phyloP scores from a whole-genome alignment of 768 basidiomycete genomes.

The Rickenella mellea region DNA sequence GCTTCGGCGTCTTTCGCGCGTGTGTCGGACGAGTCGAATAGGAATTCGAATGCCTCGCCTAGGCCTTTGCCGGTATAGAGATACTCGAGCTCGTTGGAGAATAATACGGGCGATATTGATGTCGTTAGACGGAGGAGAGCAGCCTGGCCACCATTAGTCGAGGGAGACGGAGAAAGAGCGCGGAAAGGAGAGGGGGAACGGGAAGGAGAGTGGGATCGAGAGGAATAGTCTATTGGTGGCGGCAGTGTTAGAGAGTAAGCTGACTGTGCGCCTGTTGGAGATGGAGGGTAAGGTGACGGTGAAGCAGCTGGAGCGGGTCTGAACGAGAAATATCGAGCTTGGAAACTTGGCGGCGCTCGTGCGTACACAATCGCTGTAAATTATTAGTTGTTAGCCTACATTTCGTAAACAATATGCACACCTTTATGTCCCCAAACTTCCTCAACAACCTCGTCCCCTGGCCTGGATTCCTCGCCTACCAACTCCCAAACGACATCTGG shows the following conservation, averaged over 20 bases:
- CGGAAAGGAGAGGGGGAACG: slow-evolving; percentile 37
- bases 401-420: slow-evolving; percentile 19
- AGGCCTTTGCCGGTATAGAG: slow-evolving; percentile 89
- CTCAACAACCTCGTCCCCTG: slow-evolving; percentile 32
- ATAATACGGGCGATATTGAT: slow-evolving; percentile 67
- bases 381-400: background rate
- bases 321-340: slow-evolving; percentile 80
- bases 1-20: slow-evolving; percentile 30
- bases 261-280: slow-evolving; percentile 45
- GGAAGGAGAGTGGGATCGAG: slow-evolving; percentile 35
- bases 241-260: slow-evolving; percentile 48
- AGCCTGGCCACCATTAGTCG: slow-evolving; percentile 27
- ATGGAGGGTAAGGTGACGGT: slow-evolving; percentile 39
- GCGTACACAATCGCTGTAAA: slow-evolving; percentile 83
- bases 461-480: slow-evolving; percentile 36
- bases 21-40: too few relatives aligned
- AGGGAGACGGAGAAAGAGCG: slow-evolving; percentile 26
- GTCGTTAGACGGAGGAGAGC: slow-evolving; percentile 54
- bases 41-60: slow-evolving; percentile 80
- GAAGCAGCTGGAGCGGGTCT: slow-evolving; percentile 46
- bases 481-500: slow-evolving; percentile 96
- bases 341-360: slow-evolving; percentile 86
- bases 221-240: slow-evolving; percentile 33
- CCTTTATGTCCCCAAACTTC: slow-evolving; percentile 94
- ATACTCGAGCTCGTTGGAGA: slow-evolving; percentile 87